Evolutionary conservation across 352 stramenopile species (phyloP), one percentile per base, ranked within the genome.

Genomic region (Globisporangium heterothallicum): DNA sequence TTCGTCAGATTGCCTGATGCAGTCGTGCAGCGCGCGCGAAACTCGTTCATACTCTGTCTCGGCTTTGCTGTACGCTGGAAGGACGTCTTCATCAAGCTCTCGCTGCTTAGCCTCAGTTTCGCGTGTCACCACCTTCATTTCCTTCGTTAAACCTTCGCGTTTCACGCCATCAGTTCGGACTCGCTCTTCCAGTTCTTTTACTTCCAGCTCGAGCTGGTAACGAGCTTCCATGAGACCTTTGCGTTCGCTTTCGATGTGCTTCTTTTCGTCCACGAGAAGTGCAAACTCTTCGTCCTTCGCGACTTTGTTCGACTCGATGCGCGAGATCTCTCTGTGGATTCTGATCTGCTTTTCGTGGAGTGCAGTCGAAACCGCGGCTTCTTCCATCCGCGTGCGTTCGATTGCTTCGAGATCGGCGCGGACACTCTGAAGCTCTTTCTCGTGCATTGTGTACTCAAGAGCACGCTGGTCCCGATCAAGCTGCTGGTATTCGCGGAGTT

Each of bases 391-490:
- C 38, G 84, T 83, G 27, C 65, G 75, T 26, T 96, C 84, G 21
- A 95, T 68, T 3, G 58, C 59, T 53, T 92, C 78, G 4, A 94
- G 63, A 45, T 91, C 74, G 1, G 58, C 56, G 2, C 69, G 74
- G 10, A 81, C 68, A n/a, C 60, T 74, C 34, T 86, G 70, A 25
- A 94, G 67, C 41, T 94, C 84, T 42, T 96, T 92, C 30, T 96
- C 81, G 58, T 95, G 78, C 78, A 99, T 91, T 12, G 94, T 98
- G 72, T 98, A 99, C 72, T 99, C 90, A 8, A 99, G 74, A 24
- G 96, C 96, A 29, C 95, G 88, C 40, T 97, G 82, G 38, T 98
- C 83, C 42, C 93, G 76, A 70, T 99, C 96, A 18, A 98, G 77
- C 40, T 94, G 72, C 69, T 98, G 92, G 64, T 98, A 99, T 52